A percentile compares a stretch with the other conserved stretches of the same genome.
Conservation (phyloP, 208 protist species). For the Leptomonas seymouri region DNA sequence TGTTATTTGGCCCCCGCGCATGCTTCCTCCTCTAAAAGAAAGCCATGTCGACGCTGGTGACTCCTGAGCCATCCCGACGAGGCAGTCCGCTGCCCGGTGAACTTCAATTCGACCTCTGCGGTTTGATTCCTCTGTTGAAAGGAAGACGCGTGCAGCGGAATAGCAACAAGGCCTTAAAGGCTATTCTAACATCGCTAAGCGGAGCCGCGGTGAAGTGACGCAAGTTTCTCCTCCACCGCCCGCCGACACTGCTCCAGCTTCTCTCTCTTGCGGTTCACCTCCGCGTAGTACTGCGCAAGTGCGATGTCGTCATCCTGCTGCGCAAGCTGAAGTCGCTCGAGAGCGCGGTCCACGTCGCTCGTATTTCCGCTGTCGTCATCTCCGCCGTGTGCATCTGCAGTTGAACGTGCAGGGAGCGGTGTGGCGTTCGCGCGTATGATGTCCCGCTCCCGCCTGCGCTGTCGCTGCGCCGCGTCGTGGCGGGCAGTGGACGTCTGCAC, state of each 20-base stretch:
- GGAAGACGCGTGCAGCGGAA: too few relatives aligned
- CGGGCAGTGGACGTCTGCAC: slow-evolving; percentile 27
- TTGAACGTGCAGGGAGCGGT: background rate
- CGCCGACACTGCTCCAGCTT: slow-evolving; percentile 23
- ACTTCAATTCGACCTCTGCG: too few relatives aligned
- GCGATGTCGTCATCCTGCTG: slow-evolving; percentile 32
- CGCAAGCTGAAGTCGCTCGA: slow-evolving; percentile 30
- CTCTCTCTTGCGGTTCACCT: slow-evolving; percentile 29
- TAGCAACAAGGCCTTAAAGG: too few relatives aligned
- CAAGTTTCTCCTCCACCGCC: slow-evolving; percentile 26
- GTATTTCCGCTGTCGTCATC: background rate
- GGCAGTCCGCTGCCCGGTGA: too few relatives aligned
- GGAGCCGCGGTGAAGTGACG: slow-evolving; percentile 1
- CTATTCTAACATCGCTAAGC: too few relatives aligned
- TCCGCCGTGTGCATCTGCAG: background rate
- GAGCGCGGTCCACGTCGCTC: slow-evolving; percentile 17
- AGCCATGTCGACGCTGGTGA: too few relatives aligned
- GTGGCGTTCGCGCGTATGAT: slow-evolving; percentile 24
- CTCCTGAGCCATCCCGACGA: too few relatives aligned
- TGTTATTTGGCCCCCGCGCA: too few relatives aligned
- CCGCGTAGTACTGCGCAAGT: slow-evolving; percentile 24
- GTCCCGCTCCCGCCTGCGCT: slow-evolving; percentile 26
- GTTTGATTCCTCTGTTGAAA: too few relatives aligned
- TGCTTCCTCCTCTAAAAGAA: too few relatives aligned
- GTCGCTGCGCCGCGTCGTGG: slow-evolving; percentile 26